Evolutionary conservation across 1,284 basidiomycete species (phyloP), one percentile per base, ranked within the genome.

Genomic region (Rhodotorula sp.): DNA sequence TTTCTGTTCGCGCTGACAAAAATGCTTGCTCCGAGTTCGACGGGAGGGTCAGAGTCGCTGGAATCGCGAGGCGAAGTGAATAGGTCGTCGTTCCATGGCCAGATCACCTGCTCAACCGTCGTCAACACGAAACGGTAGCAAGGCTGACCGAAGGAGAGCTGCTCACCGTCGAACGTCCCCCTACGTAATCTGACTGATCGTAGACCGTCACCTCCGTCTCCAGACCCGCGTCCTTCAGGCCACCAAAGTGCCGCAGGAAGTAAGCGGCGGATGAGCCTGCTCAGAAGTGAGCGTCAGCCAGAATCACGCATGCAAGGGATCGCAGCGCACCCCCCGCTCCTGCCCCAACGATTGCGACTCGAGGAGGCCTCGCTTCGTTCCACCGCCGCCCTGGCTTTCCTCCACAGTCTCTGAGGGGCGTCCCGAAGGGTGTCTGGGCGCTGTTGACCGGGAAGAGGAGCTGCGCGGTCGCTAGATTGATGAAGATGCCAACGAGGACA

Each of bases 11-110:
- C 71, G 59, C 85, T 78, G 7, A 94, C 89, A 79, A 95, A 97
- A 71, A 97, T 90, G 53, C 89, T 91, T 0, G 89, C 95, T 1
- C 95, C 95, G 0, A 95, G 83, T 76, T 86, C 94, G 48, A 93
- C 81, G 4, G 89, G 86, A 5, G 51, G 47, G n/a, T 68, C 70
- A 5, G 51, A 40, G n/a, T 68, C 70, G 53, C 40, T 31, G 16
- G 24, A 8, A 18, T 47, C 30, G 48, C 55, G 46, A 11, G 57
- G 52, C 30, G 62, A 48, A 1, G 24, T 10, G 22, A 57, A 9
- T 1, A 67, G 70, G 48, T 75, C 59, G 28, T 73, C 62, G 59
- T 58, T 48, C 72, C 72, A 75, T 2, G 76, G 75, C 61, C 71
- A 73, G 24, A 71, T 22, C 22, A 44, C 40, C 40, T 44, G 40